Percentiles rank a stretch among this genome's conserved stretches.
Conservation (phyloP, 192 early-diverging fungal genomes). For the Rhizophagus sp. region DNA sequence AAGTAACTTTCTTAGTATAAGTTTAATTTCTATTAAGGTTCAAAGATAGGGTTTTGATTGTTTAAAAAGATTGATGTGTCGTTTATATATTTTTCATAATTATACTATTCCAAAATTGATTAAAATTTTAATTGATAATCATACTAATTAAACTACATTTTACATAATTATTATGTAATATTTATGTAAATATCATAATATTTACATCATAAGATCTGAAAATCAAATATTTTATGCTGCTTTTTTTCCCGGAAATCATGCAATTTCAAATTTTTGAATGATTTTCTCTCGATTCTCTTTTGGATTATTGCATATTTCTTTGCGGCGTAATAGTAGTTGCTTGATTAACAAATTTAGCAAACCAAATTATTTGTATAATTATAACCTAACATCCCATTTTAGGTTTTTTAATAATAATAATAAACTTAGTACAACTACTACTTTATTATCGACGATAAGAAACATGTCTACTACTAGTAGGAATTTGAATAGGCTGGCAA, state of each 20-base stretch:
- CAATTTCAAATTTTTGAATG: neutral
- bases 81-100: too few relatives aligned
- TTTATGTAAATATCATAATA: too few relatives aligned
- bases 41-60: too few relatives aligned
- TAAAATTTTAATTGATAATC: too few relatives aligned
- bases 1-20: too few relatives aligned
- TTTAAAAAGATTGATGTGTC: too few relatives aligned
- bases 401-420: neutral
- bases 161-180: too few relatives aligned
- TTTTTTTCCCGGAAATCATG: neutral
- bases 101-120: too few relatives aligned
- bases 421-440: neutral
- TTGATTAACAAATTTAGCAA: neutral
- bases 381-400: neutral
- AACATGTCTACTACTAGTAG: neutral
- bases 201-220: too few relatives aligned
- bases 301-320: neutral
- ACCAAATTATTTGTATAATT: neutral
- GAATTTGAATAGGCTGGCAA: constrained; percentile 46
- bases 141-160: too few relatives aligned
- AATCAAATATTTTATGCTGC: too few relatives aligned
- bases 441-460: neutral
- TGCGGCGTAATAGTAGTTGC: neutral
- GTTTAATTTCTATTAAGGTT: too few relatives aligned
- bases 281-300: neutral